A percentile compares a stretch with the other conserved stretches of the same genome.
Evolutionary conservation across 2,329 filamentous ascomycete species (phyloP).

Genomic region (Claviceps spartinae): DNA sequence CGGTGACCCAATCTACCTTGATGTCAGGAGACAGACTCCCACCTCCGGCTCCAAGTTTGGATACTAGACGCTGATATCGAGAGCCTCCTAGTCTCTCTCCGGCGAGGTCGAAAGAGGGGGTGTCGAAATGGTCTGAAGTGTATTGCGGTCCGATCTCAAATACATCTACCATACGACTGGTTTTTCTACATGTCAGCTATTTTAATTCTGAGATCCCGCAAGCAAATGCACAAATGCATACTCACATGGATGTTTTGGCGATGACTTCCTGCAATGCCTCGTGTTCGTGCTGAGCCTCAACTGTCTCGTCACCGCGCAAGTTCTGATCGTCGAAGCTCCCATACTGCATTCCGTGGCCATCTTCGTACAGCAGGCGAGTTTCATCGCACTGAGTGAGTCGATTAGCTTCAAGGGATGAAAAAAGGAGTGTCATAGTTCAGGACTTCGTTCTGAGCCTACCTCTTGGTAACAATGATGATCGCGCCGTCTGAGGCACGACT

Average conservation of each 20-base stretch:
- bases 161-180: slow-evolving; percentile 53
- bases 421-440: neutral
- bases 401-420: slow-evolving; percentile 1
- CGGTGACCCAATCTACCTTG: slow-evolving; percentile 42
- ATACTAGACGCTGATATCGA: slow-evolving; percentile 48
- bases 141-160: slow-evolving; percentile 49
- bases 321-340: slow-evolving; percentile 48
- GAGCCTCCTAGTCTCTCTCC: slow-evolving; percentile 42
- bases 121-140: slow-evolving; percentile 21
- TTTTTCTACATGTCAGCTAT: slow-evolving; percentile 1
- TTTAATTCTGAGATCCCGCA: neutral
- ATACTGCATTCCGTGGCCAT: slow-evolving; percentile 44
- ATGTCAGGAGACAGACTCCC: slow-evolving; percentile 26
- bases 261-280: slow-evolving; percentile 52
- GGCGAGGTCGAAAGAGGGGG: slow-evolving; percentile 31
- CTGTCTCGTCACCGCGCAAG: slow-evolving; percentile 40
- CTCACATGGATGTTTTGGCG: slow-evolving; percentile 50
- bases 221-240: neutral
- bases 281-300: slow-evolving; percentile 49
- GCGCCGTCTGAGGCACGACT: slow-evolving; percentile 44
- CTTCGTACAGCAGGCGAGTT: slow-evolving; percentile 46
- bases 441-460: slow-evolving; percentile 12
- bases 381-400: slow-evolving; percentile 36
- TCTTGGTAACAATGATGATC: slow-evolving; percentile 40
- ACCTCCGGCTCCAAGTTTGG: slow-evolving; percentile 39